Percentiles rank a stretch among this genome's conserved stretches.
Evolutionary conservation across 306 rosid genomes (phyloP).

Genomic region (Castanea mollissima): DNA sequence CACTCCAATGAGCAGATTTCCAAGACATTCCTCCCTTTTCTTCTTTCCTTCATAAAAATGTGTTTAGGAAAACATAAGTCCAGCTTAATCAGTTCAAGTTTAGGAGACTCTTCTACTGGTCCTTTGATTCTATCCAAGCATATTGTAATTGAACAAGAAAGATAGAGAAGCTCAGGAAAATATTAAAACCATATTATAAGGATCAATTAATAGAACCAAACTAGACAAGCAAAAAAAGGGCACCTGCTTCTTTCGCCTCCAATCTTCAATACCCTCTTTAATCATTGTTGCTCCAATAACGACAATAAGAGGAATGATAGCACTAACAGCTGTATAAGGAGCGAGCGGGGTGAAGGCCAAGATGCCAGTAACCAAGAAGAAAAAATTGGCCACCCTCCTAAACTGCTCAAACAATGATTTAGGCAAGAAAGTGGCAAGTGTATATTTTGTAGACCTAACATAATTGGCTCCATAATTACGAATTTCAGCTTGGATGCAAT

Average conservation of each 20-base stretch:
- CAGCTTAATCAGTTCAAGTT: not conserved
- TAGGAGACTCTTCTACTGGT: not conserved
- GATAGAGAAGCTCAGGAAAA: not conserved
- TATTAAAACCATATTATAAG: not conserved
- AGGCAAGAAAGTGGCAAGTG: slow-evolving; percentile 74
- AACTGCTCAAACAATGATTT: slow-evolving; percentile 96
- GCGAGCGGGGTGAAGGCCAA: slow-evolving; percentile 82
- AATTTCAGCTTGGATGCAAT: slow-evolving; percentile 46
- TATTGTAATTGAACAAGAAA: slow-evolving; percentile 12
- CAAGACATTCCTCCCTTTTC: not conserved
- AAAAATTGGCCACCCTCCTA: slow-evolving; percentile 95
- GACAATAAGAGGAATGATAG: slow-evolving; percentile 66
- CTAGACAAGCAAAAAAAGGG: slow-evolving; percentile 6
- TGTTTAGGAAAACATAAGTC: not conserved
- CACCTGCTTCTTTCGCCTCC: slow-evolving; percentile 84
- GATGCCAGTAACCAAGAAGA: slow-evolving; percentile 64
- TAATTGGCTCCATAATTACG: slow-evolving; percentile 57
- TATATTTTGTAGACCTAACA: slow-evolving; percentile 82
- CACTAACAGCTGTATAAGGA: slow-evolving; percentile 82
- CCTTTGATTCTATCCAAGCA: slow-evolving; percentile 19
- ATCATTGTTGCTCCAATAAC: slow-evolving; percentile 67
- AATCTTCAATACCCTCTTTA: slow-evolving; percentile 86
- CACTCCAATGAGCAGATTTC: not conserved
- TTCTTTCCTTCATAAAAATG: too few relatives aligned
- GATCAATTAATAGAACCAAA: slow-evolving; percentile 13